These are phyloP conservation scores for Trichomonascaceae sp. DNA, from an alignment of 1,139 yeast genomes.

Conservation along the genomic window DNA sequence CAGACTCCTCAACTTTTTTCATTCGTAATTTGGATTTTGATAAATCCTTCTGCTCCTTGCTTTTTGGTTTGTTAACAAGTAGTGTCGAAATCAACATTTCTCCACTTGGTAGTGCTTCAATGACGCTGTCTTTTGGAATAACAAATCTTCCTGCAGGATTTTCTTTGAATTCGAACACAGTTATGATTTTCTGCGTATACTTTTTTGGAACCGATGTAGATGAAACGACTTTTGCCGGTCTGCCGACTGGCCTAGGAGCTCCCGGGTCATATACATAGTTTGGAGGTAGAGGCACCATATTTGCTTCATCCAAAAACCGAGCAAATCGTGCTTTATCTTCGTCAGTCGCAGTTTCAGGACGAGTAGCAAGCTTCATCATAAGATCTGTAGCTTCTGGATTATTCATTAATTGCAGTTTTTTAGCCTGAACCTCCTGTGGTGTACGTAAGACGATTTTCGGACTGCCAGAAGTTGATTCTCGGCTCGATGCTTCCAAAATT, in stretches of 20 bases:
- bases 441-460: slow-evolving; percentile 4
- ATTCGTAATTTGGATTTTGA: slow-evolving; percentile 24
- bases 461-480: not conserved
- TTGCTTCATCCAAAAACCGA: slow-evolving; percentile 3
- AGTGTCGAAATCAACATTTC: slow-evolving; percentile 63
- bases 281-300: slow-evolving; percentile 1
- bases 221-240: slow-evolving; percentile 3
- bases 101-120: slow-evolving; percentile 50
- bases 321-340: slow-evolving; percentile 3
- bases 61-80: slow-evolving; percentile 40
- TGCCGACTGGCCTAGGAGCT: not conserved
- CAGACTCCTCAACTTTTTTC: slow-evolving; percentile 24
- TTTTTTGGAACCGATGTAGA: slow-evolving; percentile 14
- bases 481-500: not conserved
- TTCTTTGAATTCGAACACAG: slow-evolving; percentile 81
- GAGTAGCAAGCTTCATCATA: slow-evolving; percentile 8
- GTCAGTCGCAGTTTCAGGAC: slow-evolving; percentile 6
- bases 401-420: slow-evolving; percentile 7
- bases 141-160: slow-evolving; percentile 67
- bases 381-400: slow-evolving; percentile 6
- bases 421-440: slow-evolving; percentile 7
- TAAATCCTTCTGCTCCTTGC: slow-evolving; percentile 22
- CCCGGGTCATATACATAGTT: slow-evolving; percentile 8
- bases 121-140: slow-evolving; percentile 68
- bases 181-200: slow-evolving; percentile 48